Evolutionary conservation across 257 asterid genomes (phyloP), one percentile per base, ranked within the genome.

Genomic region (Nicotiana knightiana): DNA sequence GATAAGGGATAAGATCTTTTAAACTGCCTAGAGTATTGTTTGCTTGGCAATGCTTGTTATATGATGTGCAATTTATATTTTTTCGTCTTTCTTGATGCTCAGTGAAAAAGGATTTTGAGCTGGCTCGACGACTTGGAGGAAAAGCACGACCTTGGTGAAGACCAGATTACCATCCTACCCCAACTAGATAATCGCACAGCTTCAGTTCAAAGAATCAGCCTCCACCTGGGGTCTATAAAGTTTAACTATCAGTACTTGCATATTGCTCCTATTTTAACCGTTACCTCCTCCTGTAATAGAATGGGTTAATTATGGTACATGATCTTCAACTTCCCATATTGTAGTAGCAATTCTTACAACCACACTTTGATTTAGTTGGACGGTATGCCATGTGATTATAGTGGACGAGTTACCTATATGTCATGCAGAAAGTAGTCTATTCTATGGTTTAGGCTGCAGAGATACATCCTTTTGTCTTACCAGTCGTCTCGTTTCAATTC

Each of bases 31-130:
- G 64, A 71, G 26, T 53, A 21, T 54, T 61, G 68, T 85, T 62
- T 62, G 58, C 32, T 54, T 21, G 16, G 57, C 61, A 75, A 77
- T 84, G 84, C 81, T 84, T 68, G 82, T 73, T 57, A 81, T 28
- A n/a, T 68, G 53, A 21, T 33, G 30, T 59, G 30, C 32, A 81
- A 28, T 63, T 81, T 48, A 8, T 61, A 57, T 67, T 39, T 58
- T 76, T 1, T 35, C 30, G 39, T 51, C 24, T 84, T 75, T 84
- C 78, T 82, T 80, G 67, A 32, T 86, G 57, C 75, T 71, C 96
- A 93, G 99, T 95, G 98, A 93, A 91, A 87, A 95, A 91, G 87
- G 99, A 95, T 88, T 91, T 89, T 62, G 97, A 93, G 87, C 88
- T 95, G 88, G 98, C 99, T 10, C 86, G 99, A 48, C 92, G 98